These are phyloP conservation scores for Arthrobotrys conoides DNA, from an alignment of 2,329 filamentous ascomycete species.

Conservation along the genomic window DNA sequence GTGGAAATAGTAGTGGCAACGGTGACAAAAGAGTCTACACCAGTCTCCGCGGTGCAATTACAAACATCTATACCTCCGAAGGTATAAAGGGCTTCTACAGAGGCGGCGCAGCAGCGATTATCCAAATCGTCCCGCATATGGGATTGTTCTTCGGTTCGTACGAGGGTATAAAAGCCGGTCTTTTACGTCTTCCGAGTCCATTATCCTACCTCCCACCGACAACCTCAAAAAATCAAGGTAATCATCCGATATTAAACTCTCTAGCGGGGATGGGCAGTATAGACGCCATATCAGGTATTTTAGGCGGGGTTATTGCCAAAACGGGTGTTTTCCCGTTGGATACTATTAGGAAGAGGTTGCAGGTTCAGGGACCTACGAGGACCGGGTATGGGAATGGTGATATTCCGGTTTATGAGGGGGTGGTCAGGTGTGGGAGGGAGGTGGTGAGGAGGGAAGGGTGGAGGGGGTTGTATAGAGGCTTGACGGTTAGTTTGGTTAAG, in stretches of 20 bases:
- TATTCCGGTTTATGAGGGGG: constrained; percentile 83
- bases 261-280: constrained; percentile 72
- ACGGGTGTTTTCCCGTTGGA: constrained; percentile 93
- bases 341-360: constrained; percentile 89
- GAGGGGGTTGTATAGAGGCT: constrained; percentile 85
- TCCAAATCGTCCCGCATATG: constrained; percentile 96
- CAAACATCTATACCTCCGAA: constrained; percentile 78
- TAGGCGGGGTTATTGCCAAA: constrained; percentile 86
- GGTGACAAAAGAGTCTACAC: constrained; percentile 9
- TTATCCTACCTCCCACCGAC: not conserved
- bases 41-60: constrained; percentile 6
- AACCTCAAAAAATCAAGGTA: not conserved
- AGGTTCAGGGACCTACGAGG: constrained; percentile 93
- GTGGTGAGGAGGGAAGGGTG: constrained; percentile 82
- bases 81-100: constrained; percentile 87
- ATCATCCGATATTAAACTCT: not conserved
- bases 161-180: constrained; percentile 71
- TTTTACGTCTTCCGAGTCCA: not conserved
- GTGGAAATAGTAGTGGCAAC: not conserved
- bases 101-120: constrained; percentile 83
- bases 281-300: constrained; percentile 84
- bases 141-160: constrained; percentile 94
- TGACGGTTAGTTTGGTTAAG: constrained; percentile 91
- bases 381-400: constrained; percentile 84
- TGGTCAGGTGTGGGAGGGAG: constrained; percentile 75